Percentiles rank a stretch among this genome's conserved stretches.
phyloP scores from a whole-genome alignment of 164 flowering plant species.

The Umbellularia californica region DNA sequence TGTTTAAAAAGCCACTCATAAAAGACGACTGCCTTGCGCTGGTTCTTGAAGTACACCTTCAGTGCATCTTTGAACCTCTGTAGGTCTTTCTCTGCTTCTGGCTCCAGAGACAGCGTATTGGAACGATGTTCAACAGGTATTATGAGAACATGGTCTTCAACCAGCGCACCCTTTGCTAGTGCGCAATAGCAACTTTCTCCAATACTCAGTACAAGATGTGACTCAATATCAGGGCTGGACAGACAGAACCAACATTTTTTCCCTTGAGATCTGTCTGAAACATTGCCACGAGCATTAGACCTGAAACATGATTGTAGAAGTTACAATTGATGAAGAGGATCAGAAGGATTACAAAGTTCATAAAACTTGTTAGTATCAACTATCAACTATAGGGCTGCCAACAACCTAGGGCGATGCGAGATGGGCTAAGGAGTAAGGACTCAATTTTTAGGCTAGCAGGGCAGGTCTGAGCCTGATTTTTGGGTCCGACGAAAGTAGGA shows the following conservation, averaged over 20 bases:
- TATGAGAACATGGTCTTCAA: constrained; percentile 70
- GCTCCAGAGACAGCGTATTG: constrained; percentile 47
- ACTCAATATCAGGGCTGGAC: constrained; percentile 82
- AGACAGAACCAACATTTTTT: constrained; percentile 91
- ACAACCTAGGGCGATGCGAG: background rate
- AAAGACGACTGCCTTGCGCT: constrained; percentile 67
- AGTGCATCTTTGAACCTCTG: constrained; percentile 53
- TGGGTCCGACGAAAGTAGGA: too few species aligned
- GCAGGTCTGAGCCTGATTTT: background rate
- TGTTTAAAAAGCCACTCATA: constrained; percentile 75
- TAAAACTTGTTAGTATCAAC: background rate
- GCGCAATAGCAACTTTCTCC: constrained; percentile 84
- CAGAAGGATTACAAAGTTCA: background rate
- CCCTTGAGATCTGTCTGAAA: constrained; percentile 4
- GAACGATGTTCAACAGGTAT: constrained; percentile 82
- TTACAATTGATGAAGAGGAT: background rate
- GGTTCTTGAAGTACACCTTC: constrained; percentile 51
- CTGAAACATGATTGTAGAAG: constrained; percentile 32
- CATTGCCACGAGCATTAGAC: constrained; percentile 40
- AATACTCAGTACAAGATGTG: constrained; percentile 72
- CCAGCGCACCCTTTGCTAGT: constrained; percentile 84
- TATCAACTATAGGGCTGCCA: background rate
- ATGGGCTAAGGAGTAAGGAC: background rate
- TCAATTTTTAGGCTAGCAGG: background rate
- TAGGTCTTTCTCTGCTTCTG: constrained; percentile 58